A percentile compares a stretch with the other conserved stretches of the same genome.
Evolutionary conservation across 331 rosid species (phyloP).

Genomic region (Cucumis variabilis): DNA sequence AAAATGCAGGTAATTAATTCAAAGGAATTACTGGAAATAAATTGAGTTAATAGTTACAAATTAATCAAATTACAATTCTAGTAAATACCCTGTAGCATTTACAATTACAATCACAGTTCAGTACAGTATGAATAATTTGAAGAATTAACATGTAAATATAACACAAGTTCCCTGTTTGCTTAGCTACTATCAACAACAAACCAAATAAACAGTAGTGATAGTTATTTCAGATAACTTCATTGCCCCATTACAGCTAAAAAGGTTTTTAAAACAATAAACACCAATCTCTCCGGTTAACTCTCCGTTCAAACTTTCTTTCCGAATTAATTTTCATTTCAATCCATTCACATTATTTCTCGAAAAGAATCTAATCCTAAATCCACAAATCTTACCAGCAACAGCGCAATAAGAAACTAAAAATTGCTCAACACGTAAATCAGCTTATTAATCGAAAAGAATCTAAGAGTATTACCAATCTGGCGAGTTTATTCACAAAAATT

Average conservation of each 20-base stretch:
- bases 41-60: neutral
- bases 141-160: neutral
- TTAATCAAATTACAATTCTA: neutral
- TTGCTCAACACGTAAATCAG: too few species aligned
- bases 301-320: too few species aligned
- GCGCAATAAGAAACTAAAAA: too few species aligned
- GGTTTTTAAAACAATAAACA: too few species aligned
- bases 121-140: neutral
- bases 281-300: too few species aligned
- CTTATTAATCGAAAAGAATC: too few species aligned
- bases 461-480: too few species aligned
- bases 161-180: neutral
- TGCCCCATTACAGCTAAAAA: neutral
- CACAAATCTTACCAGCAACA: too few species aligned
- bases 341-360: too few species aligned
- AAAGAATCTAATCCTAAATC: too few species aligned
- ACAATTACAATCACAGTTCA: neutral
- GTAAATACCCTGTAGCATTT: neutral
- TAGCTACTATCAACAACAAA: neutral
- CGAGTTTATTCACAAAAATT: too few species aligned
- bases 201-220: neutral
- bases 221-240: neutral
- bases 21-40: neutral
- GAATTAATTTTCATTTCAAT: too few species aligned
- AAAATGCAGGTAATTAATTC: conserved; percentile 25